phyloP scores from a whole-genome alignment of 2,329 filamentous ascomycete species.

The Fonsecaea monophora region DNA sequence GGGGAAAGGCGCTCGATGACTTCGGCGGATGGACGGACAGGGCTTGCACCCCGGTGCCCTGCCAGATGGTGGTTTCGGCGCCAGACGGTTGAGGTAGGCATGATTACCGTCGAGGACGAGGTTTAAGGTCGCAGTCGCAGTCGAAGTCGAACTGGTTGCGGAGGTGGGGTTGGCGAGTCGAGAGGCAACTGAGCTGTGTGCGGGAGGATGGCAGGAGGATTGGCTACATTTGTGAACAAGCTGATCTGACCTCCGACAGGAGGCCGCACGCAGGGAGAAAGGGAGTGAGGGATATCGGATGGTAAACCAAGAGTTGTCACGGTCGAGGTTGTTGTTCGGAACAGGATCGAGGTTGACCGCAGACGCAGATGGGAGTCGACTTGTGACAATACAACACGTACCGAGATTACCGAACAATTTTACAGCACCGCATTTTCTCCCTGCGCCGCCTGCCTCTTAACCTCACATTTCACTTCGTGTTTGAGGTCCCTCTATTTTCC shows the following conservation, averaged over 20 bases:
- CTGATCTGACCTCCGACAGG: slow-evolving; percentile 24
- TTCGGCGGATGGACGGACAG: slow-evolving; percentile 31
- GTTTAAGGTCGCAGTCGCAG: slow-evolving; percentile 15
- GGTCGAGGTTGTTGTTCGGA: slow-evolving; percentile 25
- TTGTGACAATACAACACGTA: slow-evolving; percentile 5
- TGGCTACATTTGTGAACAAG: slow-evolving; percentile 34
- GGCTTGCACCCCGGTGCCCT: slow-evolving; percentile 30
- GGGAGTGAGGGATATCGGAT: slow-evolving; percentile 16
- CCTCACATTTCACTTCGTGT: background rate
- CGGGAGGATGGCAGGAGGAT: slow-evolving; percentile 13
- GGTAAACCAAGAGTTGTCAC: slow-evolving; percentile 20
- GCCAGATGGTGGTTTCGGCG: slow-evolving; percentile 28
- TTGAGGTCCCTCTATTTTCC: background rate
- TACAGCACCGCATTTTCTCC: background rate
- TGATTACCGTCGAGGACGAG: slow-evolving; percentile 24
- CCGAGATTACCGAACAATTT: slow-evolving; percentile 3
- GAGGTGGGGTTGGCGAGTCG: slow-evolving; percentile 33
- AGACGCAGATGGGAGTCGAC: slow-evolving; percentile 18
- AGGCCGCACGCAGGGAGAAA: slow-evolving; percentile 26
- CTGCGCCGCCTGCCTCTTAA: background rate
- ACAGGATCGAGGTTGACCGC: slow-evolving; percentile 17
- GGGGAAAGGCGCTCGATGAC: slow-evolving; percentile 40
- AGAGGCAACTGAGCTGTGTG: slow-evolving; percentile 18
- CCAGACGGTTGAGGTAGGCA: slow-evolving; percentile 40
- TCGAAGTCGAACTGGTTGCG: slow-evolving; percentile 21